phyloP scores from a whole-genome alignment of 331 rosid species.

The Malus hybrid region DNA sequence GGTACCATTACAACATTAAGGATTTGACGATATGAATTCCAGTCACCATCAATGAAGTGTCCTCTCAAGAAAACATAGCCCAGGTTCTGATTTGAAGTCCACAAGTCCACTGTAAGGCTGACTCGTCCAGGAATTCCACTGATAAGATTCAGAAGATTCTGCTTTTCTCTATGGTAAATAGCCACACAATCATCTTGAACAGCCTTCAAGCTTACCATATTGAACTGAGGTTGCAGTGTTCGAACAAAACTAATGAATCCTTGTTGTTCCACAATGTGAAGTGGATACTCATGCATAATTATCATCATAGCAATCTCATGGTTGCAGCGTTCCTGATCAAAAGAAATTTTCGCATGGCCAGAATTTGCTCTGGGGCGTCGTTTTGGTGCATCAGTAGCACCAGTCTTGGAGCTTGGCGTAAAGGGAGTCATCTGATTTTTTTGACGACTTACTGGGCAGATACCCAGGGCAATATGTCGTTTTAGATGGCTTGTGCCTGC shows the following conservation, averaged over 20 bases:
- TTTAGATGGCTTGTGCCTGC: slow-evolving; percentile 89
- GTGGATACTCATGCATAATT: slow-evolving; percentile 85
- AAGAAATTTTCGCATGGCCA: slow-evolving; percentile 28
- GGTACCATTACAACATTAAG: slow-evolving; percentile 62
- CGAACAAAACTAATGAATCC: slow-evolving; percentile 59
- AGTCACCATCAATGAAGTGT: slow-evolving; percentile 70
- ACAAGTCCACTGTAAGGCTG: slow-evolving; percentile 72
- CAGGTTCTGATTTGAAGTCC: slow-evolving; percentile 57
- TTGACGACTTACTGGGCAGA: slow-evolving; percentile 68
- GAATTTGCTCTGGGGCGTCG: slow-evolving; percentile 41
- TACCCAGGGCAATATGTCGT: slow-evolving; percentile 67
- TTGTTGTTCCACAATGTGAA: slow-evolving; percentile 67
- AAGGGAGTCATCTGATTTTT: slow-evolving; percentile 32
- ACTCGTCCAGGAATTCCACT: slow-evolving; percentile 64
- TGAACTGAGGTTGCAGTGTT: slow-evolving; percentile 78
- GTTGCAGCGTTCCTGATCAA: slow-evolving; percentile 63
- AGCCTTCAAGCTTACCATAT: slow-evolving; percentile 24
- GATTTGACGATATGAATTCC: slow-evolving; percentile 67
- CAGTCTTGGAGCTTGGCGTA: slow-evolving; percentile 16
- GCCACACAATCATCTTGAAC: slow-evolving; percentile 52
- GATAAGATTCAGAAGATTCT: slow-evolving; percentile 49
- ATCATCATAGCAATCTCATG: slow-evolving; percentile 73
- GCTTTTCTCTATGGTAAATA: slow-evolving; percentile 56
- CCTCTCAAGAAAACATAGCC: slow-evolving; percentile 72
- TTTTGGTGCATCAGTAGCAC: slow-evolving; percentile 40